Conservation (phyloP, 2,329 filamentous ascomycete species). For the Fusarium coicis region DNA sequence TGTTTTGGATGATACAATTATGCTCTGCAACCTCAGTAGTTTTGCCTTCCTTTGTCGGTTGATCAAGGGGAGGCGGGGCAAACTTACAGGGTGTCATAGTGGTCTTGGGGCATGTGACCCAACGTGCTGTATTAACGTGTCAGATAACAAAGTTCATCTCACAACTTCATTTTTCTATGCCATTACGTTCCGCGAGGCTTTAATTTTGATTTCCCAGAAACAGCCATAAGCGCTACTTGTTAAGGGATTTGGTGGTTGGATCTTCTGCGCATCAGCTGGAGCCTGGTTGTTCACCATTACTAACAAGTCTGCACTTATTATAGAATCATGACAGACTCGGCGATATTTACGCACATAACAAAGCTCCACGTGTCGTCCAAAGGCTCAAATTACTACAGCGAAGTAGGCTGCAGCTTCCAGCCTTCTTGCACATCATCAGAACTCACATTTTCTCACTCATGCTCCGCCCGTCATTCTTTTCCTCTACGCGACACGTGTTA, state of each 20-base stretch:
- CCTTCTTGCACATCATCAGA: background rate
- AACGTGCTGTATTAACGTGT: background rate
- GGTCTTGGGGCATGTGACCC: background rate
- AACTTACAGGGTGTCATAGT: background rate
- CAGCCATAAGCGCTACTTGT: background rate
- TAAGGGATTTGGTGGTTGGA: background rate
- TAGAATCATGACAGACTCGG: background rate
- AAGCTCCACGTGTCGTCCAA: background rate
- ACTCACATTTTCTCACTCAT: rapidly evolving
- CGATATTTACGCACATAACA: background rate
- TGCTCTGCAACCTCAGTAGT: background rate
- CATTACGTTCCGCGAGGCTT: rapidly evolving
- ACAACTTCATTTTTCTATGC: background rate
- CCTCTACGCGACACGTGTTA: background rate
- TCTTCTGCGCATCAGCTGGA: background rate
- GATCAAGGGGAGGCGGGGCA: background rate
- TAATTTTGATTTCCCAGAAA: rapidly evolving
- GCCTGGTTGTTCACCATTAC: background rate
- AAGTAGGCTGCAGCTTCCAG: background rate
- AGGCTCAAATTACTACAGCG: background rate
- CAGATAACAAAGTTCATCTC: too few species aligned
- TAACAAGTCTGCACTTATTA: too few species aligned
- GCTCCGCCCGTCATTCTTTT: background rate
- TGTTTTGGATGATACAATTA: background rate
- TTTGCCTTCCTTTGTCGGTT: background rate